Evolutionary conservation across 1,284 basidiomycete species (phyloP), one percentile per base, ranked within the genome.

Genomic region (Ganoderma resinaceum): DNA sequence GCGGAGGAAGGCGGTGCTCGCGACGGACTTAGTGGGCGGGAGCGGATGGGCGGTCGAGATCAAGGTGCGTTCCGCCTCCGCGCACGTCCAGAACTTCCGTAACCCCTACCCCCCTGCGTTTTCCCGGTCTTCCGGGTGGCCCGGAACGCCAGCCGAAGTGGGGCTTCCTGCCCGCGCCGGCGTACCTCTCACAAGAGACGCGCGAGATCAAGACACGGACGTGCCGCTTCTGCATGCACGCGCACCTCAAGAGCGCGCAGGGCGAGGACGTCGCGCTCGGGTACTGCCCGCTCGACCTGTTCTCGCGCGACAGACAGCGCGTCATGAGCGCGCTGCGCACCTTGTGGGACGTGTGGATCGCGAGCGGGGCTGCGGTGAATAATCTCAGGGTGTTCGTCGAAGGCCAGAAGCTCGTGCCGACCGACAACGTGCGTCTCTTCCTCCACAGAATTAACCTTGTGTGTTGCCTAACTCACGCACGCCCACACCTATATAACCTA

Each of bases 201-300:
- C 82, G 80, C 20, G 69, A 76, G 0, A 81, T 89, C 75, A 98
- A 97, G 83, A 84, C 84, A 6, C 81, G 80, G 35, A 90, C 91
- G 38, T 96, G 95, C 82, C 87, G 96, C 71, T 96, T 94, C 79
- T 95, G 95, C 78, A 92, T 97, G 89, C 95, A 97, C 79, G 83
- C 88, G n/a, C 84, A 88, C 73, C 78, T 91, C 73, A 84, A 83
- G 73, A 78, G 77, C n/a, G 72, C 72, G 49, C 75, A 81, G 62
- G 84, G 83, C 23, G 79, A 83, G 37, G 74, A 73, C 53, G 80
- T 82, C n/a, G 76, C 83, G n/a, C 77, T 80, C 7, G 82, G 82
- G 1, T 98, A 94, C 79, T 96, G 95, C 77, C 96, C 96, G 0
- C 81, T 98, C 61, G 96, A 98, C 80, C 82, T 98, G 31, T 98